phyloP scores from a whole-genome alignment of 202 grass and related monocot species.

The Saccharum hybrid region DNA sequence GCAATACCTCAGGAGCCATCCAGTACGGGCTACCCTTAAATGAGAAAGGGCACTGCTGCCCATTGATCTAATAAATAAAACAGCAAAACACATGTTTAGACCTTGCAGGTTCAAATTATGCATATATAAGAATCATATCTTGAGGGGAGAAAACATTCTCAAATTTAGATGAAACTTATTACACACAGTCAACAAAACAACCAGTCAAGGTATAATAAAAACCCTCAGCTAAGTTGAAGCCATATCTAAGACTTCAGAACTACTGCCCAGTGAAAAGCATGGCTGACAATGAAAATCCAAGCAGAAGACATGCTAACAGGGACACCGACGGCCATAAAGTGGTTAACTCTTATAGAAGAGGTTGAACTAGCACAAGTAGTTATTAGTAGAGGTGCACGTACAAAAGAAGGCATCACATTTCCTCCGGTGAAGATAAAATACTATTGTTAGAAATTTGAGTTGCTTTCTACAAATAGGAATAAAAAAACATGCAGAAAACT shows the following conservation, averaged over 20 bases:
- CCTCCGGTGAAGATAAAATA: constrained; percentile 27
- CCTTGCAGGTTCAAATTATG: neutral
- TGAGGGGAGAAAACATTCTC: constrained; percentile 2
- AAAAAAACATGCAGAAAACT: constrained; percentile 37
- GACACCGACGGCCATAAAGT: constrained; percentile 4
- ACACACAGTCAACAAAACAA: constrained; percentile 35
- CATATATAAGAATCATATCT: constrained; percentile 16
- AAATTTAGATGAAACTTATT: constrained; percentile 26
- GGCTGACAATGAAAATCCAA: constrained; percentile 1
- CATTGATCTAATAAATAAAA: constrained; percentile 82
- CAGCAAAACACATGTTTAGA: constrained; percentile 43
- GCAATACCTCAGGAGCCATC: constrained; percentile 99
- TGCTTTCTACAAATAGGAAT: constrained; percentile 22
- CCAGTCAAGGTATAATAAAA: constrained; percentile 27
- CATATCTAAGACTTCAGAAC: constrained; percentile 17
- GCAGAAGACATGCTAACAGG: constrained; percentile 5
- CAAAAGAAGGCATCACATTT: constrained; percentile 31
- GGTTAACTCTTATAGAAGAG: constrained; percentile 18
- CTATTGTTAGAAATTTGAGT: constrained; percentile 14
- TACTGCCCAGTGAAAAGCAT: constrained; percentile 16
- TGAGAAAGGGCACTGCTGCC: constrained; percentile 89
- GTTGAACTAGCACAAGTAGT: constrained; percentile 18
- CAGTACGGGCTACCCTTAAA: constrained; percentile 98
- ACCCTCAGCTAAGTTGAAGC: neutral
- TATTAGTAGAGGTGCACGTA: constrained; percentile 16